These are phyloP conservation scores for Ephemerocybe angulata DNA, from an alignment of 768 basidiomycete species.

Conservation along the genomic window DNA sequence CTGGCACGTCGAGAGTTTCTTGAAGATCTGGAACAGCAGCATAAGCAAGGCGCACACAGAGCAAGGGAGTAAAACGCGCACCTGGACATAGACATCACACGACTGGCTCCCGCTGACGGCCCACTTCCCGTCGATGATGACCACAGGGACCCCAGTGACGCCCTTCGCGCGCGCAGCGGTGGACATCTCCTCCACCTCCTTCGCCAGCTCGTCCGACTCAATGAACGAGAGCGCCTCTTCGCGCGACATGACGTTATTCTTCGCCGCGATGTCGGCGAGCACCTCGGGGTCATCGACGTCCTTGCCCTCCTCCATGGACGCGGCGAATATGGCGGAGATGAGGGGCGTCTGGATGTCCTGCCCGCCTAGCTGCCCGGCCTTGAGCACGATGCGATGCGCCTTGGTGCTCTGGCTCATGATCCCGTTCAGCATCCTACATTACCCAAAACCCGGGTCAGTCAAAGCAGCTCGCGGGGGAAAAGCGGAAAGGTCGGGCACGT, in stretches of 20 bases:
- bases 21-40: constrained; percentile 36
- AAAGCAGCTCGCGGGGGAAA: neutral
- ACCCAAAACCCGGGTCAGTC: neutral
- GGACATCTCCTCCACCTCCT: constrained; percentile 62
- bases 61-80: constrained; percentile 27
- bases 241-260: constrained; percentile 52
- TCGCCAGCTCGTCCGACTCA: constrained; percentile 57
- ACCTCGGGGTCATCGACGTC: constrained; percentile 60
- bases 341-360: constrained; percentile 55
- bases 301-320: constrained; percentile 59
- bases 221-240: constrained; percentile 63
- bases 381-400: constrained; percentile 69
- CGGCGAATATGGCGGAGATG: constrained; percentile 59
- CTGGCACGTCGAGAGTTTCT: constrained; percentile 43
- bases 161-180: constrained; percentile 60
- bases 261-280: constrained; percentile 57
- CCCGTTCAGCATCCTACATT: constrained; percentile 54
- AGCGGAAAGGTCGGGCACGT: constrained; percentile 12
- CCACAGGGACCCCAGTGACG: constrained; percentile 76
- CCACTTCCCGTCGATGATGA: constrained; percentile 76
- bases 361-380: constrained; percentile 63
- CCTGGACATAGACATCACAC: constrained; percentile 67
- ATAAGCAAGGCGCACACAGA: no score
- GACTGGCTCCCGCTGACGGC: constrained; percentile 72
- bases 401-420: constrained; percentile 61